These are phyloP conservation scores for Coffea canephora DNA, from an alignment of 257 asterid species.

Conservation along the genomic window DNA sequence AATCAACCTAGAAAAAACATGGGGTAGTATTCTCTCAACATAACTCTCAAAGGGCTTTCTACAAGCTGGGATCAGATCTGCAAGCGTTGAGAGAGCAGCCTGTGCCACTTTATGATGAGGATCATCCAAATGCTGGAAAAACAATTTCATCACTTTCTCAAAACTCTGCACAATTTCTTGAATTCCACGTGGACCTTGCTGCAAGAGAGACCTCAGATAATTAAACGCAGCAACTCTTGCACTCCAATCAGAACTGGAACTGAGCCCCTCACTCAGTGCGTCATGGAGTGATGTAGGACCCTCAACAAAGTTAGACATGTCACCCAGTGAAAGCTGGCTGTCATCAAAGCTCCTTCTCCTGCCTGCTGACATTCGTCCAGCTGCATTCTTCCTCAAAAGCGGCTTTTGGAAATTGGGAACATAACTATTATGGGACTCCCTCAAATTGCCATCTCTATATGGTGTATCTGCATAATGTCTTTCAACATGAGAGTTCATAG, in stretches of 20 bases:
- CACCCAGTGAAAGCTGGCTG: constrained; percentile 74
- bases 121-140: constrained; percentile 98
- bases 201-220: constrained; percentile 68
- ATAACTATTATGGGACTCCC: constrained; percentile 62
- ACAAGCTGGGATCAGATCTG: constrained; percentile 94
- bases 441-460: constrained; percentile 62
- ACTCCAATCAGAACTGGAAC: constrained; percentile 95
- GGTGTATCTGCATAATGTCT: constrained; percentile 65
- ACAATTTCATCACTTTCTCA: constrained; percentile 97
- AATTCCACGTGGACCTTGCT: constrained; percentile 89
- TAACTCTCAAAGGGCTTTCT: constrained; percentile 94
- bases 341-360: constrained; percentile 98
- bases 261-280: constrained; percentile 89
- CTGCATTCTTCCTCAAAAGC: constrained; percentile 71
- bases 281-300: constrained; percentile 89
- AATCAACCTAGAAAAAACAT: constrained; percentile 93
- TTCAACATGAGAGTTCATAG: constrained; percentile 51
- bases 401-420: constrained; percentile 97
- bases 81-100: constrained; percentile 96
- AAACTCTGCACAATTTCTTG: constrained; percentile 95
- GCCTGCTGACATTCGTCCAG: constrained; percentile 83
- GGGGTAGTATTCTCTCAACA: constrained; percentile 97
- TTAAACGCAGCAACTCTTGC: constrained; percentile 94
- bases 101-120: constrained; percentile 99
- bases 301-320: constrained; percentile 68